Conservation (phyloP, 108 stramenopile genomes). For the Craspedostauros australis region DNA sequence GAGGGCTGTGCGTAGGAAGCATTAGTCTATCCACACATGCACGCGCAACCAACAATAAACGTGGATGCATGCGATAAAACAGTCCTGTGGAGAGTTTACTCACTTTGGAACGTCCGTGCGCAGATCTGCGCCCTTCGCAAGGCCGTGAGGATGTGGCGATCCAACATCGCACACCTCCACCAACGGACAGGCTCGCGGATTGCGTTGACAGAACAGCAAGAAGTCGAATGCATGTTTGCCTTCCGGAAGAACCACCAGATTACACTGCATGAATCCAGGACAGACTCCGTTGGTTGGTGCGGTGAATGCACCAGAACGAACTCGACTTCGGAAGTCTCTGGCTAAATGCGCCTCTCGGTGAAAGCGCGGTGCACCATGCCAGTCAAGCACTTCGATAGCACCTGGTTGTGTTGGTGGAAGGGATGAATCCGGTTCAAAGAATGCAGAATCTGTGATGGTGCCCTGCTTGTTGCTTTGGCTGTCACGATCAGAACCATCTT, state of each 20-base stretch:
- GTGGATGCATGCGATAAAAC: no score
- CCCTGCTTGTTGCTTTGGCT: neutral
- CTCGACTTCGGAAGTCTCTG: slow-evolving; percentile 32
- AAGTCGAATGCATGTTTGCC: slow-evolving; percentile 73
- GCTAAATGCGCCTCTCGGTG: slow-evolving; percentile 14
- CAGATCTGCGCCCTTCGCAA: slow-evolving; percentile 51
- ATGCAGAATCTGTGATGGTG: neutral
- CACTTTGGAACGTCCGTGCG: slow-evolving; percentile 65
- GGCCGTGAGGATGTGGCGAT: slow-evolving; percentile 24
- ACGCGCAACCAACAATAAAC: no score
- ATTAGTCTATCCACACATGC: no score
- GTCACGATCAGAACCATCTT: no score
- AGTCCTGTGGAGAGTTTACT: no score
- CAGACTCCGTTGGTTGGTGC: slow-evolving; percentile 72
- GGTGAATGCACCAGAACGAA: slow-evolving; percentile 31
- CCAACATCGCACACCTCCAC: slow-evolving; percentile 79
- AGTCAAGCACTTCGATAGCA: slow-evolving; percentile 28
- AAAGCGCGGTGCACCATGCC: slow-evolving; percentile 40
- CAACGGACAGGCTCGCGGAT: slow-evolving; percentile 81
- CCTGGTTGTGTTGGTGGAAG: neutral
- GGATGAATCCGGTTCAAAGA: neutral
- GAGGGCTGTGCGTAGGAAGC: no score
- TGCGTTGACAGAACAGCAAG: slow-evolving; percentile 83
- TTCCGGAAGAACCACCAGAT: slow-evolving; percentile 77
- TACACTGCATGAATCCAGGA: slow-evolving; percentile 81